phyloP scores from a whole-genome alignment of 2,329 filamentous ascomycete genomes.

The Aspergillus pseudoterreus region DNA sequence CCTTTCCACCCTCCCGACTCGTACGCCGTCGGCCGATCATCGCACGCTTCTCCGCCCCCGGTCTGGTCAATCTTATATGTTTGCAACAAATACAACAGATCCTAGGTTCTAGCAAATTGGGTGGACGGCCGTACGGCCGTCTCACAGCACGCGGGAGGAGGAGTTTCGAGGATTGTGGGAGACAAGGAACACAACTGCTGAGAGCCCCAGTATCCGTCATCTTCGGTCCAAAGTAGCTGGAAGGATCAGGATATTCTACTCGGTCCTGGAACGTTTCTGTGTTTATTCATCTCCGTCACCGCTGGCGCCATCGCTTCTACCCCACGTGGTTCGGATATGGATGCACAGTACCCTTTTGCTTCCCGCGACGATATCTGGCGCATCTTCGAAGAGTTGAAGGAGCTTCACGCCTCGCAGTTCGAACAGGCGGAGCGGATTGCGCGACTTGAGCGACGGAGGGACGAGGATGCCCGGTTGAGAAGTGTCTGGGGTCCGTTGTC shows the following conservation, averaged over 20 bases:
- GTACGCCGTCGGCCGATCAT: background rate
- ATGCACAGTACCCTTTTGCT: conserved; percentile 62
- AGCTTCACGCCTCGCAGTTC: conserved; percentile 57
- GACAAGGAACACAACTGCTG: background rate
- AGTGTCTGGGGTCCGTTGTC: conserved; percentile 83
- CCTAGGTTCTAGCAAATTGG: conserved; percentile 19
- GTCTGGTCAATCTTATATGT: conserved; percentile 10
- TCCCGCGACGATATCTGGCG: conserved; percentile 64
- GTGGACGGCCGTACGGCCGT: conserved; percentile 37
- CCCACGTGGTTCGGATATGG: conserved; percentile 44
- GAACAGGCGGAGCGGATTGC: conserved; percentile 61
- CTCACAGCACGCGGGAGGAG: conserved; percentile 31
- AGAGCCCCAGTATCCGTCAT: too few species aligned
- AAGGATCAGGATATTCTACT: background rate
- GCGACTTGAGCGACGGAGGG: conserved; percentile 58
- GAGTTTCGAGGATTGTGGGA: conserved; percentile 18
- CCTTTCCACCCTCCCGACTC: background rate
- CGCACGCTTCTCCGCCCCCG: background rate
- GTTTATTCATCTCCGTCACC: background rate
- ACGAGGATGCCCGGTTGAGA: conserved; percentile 65
- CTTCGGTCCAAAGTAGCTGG: background rate
- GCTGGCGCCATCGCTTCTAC: background rate
- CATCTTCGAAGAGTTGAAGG: conserved; percentile 59
- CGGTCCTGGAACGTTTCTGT: background rate
- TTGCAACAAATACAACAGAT: conserved; percentile 8